Conservation (phyloP, 2,329 filamentous ascomycete genomes). For the Ustulina deusta region DNA sequence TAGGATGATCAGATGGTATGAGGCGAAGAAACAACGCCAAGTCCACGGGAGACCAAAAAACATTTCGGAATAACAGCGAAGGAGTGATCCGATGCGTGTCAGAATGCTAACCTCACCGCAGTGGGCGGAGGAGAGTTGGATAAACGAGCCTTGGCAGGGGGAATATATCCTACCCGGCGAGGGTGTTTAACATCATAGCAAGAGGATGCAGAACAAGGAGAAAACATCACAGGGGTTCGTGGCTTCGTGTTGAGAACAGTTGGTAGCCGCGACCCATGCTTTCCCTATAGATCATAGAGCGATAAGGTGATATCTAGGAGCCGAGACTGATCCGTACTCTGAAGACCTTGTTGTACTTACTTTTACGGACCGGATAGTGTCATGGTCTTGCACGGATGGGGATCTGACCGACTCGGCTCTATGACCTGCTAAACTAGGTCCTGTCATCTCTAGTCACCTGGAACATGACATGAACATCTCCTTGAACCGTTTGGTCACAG, state of each 20-base stretch:
- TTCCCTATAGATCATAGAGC: not conserved
- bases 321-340: conserved; percentile 27
- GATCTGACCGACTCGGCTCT: conserved; percentile 42
- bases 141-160: conserved; percentile 47
- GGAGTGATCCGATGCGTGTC: conserved; percentile 57
- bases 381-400: conserved; percentile 44
- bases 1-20: conserved; percentile 44
- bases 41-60: conserved; percentile 45
- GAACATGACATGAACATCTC: conserved; percentile 17
- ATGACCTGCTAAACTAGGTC: conserved; percentile 15
- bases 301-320: conserved; percentile 16
- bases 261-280: conserved; percentile 19
- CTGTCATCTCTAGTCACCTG: conserved; percentile 12
- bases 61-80: conserved; percentile 55
- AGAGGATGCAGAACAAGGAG: conserved; percentile 36
- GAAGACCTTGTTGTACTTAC: not conserved
- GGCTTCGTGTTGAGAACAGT: conserved; percentile 14
- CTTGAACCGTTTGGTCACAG: conserved; percentile 27
- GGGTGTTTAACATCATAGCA: conserved; percentile 37
- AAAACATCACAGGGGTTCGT: conserved; percentile 28
- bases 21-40: conserved; percentile 48
- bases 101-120: conserved; percentile 50
- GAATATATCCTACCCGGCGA: conserved; percentile 35
- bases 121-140: conserved; percentile 40
- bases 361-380: conserved; percentile 34